Percentiles rank a stretch among this genome's conserved stretches.
phyloP scores from a whole-genome alignment of 192 early-diverging fungal genomes.

The Umbelopsis isabellina region DNA sequence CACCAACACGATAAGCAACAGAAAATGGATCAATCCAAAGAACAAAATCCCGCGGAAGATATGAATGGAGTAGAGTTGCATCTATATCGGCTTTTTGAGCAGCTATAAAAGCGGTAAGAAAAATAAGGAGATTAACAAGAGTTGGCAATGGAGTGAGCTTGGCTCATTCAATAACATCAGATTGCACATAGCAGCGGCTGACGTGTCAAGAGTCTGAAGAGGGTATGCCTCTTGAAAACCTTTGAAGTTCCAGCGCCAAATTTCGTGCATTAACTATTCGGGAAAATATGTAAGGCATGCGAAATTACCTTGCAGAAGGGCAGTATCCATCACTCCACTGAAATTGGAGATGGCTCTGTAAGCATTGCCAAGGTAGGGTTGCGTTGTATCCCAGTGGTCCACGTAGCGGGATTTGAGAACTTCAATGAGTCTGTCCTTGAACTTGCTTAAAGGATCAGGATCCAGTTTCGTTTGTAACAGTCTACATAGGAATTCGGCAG shows the following conservation, averaged over 20 bases:
- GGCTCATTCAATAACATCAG: neutral
- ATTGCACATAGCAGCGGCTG: neutral
- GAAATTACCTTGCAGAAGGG: slow-evolving; percentile 54
- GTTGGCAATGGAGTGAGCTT: neutral
- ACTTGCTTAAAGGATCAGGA: slow-evolving; percentile 24
- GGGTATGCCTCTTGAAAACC: too few species aligned
- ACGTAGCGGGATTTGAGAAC: slow-evolving; percentile 60
- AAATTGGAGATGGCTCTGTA: slow-evolving; percentile 80
- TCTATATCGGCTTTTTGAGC: slow-evolving; percentile 51
- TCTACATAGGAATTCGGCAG: slow-evolving; percentile 40
- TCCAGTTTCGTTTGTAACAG: slow-evolving; percentile 31
- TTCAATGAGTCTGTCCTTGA: slow-evolving; percentile 54
- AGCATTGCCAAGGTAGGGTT: slow-evolving; percentile 69
- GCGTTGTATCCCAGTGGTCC: slow-evolving; percentile 73
- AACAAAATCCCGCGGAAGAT: slow-evolving; percentile 68
- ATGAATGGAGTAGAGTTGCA: slow-evolving; percentile 50
- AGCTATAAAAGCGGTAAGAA: slow-evolving; percentile 41
- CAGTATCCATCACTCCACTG: slow-evolving; percentile 64
- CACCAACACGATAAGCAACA: slow-evolving; percentile 73
- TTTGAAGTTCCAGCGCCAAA: too few species aligned
- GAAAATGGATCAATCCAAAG: slow-evolving; percentile 75
- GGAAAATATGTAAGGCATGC: neutral
- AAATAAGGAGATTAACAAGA: neutral
- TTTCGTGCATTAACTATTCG: neutral
- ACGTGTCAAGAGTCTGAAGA: neutral